Evolutionary conservation across 1,139 yeast species (phyloP).

Genomic region (Kodamaea alishanica): DNA sequence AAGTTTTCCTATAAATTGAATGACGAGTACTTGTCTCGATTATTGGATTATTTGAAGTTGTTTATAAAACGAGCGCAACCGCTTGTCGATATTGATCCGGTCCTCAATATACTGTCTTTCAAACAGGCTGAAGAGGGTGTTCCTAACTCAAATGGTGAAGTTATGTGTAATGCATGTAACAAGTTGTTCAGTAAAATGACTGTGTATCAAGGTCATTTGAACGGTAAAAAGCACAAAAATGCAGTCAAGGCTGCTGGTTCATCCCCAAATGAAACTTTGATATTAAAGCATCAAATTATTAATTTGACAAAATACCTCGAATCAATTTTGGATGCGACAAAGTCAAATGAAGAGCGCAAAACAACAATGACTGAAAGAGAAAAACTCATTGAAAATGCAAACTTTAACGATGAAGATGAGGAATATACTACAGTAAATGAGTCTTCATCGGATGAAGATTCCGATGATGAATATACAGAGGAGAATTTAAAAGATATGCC

Average conservation of each 20-base stretch:
- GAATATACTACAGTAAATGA: constrained; percentile 30
- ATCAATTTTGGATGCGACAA: constrained; percentile 47
- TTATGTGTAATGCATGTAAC: constrained; percentile 63
- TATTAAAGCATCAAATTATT: constrained; percentile 1
- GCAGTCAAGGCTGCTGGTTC: constrained; percentile 21
- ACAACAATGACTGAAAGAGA: constrained; percentile 75
- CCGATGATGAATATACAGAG: constrained; percentile 27
- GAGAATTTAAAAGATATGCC: constrained; percentile 53
- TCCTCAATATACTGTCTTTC: constrained; percentile 27
- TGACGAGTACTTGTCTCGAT: constrained; percentile 30
- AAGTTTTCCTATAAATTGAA: constrained; percentile 32
- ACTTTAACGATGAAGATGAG: constrained; percentile 32
- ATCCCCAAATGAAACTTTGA: background rate
- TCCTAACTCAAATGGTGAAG: constrained; percentile 29
- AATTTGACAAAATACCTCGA: constrained; percentile 30
- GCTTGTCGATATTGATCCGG: constrained; percentile 36
- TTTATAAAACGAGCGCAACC: constrained; percentile 53
- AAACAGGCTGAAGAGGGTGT: constrained; percentile 13
- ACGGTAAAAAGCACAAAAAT: constrained; percentile 74
- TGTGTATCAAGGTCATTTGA: constrained; percentile 66
- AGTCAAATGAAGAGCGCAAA: constrained; percentile 60
- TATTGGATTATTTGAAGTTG: constrained; percentile 43
- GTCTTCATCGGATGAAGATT: constrained; percentile 25
- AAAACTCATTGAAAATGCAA: constrained; percentile 47
- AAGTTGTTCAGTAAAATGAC: constrained; percentile 61